Percentiles rank a stretch among this genome's conserved stretches.
Conservation (phyloP, 306 rosid species). For the Cucurbita maxima region DNA sequence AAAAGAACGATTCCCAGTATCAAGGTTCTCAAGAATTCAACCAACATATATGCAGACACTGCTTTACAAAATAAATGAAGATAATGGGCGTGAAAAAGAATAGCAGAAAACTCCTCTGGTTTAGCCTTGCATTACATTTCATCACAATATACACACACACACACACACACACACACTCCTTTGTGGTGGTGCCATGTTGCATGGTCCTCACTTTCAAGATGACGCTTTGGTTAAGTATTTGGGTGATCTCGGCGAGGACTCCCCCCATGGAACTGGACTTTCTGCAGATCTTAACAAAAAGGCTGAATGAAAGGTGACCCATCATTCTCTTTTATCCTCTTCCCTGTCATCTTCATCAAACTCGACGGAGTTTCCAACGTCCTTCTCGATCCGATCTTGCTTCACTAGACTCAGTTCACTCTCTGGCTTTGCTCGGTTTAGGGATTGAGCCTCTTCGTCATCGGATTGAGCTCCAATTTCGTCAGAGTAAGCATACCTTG, state of each 20-base stretch:
- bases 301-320: conserved; percentile 5
- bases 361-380: conserved; percentile 12
- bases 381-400: conserved; percentile 39
- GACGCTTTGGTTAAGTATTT: neutral
- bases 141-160: neutral
- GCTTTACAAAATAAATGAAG: conserved; percentile 6
- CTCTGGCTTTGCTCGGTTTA: conserved; percentile 45
- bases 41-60: neutral
- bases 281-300: neutral
- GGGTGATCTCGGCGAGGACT: neutral
- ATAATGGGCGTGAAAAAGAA: neutral
- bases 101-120: neutral
- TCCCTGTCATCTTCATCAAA: conserved; percentile 42
- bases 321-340: conserved; percentile 80
- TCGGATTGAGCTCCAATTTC: conserved; percentile 69
- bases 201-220: neutral
- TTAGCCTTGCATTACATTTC: neutral
- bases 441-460: conserved; percentile 69
- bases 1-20: neutral
- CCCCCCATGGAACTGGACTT: neutral
- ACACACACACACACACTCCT: no score
- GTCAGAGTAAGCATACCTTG: conserved; percentile 88
- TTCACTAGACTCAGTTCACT: conserved; percentile 49
- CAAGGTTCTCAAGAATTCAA: neutral
- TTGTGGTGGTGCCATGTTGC: conserved; percentile 1